Percentiles rank a stretch among this genome's conserved stretches.
phyloP scores from a whole-genome alignment of 257 asterid species.

The Lantana camara region DNA sequence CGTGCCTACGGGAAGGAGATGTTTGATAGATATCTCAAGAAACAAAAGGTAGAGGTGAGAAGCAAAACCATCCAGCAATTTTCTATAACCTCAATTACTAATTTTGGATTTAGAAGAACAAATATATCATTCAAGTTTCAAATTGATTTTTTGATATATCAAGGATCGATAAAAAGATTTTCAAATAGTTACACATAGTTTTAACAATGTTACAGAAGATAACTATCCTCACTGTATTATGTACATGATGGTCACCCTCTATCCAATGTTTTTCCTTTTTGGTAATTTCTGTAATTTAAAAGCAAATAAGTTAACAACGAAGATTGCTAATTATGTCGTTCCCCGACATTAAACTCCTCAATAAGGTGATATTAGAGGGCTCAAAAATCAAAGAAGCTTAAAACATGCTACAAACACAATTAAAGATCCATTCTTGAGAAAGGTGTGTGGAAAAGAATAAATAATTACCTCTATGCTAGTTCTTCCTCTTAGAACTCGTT shows the following conservation, averaged over 20 bases:
- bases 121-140: no score
- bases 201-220: not conserved
- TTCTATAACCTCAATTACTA: no score
- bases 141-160: no score
- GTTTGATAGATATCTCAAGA: slow-evolving; percentile 1
- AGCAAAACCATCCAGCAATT: not conserved
- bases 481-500: slow-evolving; percentile 73
- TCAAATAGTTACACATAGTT: no score
- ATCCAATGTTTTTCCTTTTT: not conserved
- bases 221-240: not conserved
- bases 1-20: not conserved
- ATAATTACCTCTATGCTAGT: slow-evolving; percentile 69
- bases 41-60: slow-evolving; percentile 12
- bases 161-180: no score
- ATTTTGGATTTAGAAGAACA: no score
- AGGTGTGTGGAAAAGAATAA: slow-evolving; percentile 13
- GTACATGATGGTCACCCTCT: not conserved
- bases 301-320: not conserved
- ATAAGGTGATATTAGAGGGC: slow-evolving; percentile 12
- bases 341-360: not conserved
- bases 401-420: slow-evolving; percentile 3
- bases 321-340: not conserved
- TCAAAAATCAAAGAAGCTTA: slow-evolving; percentile 4
- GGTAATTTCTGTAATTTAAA: not conserved
- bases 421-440: not conserved